Percentiles rank a stretch among this genome's conserved stretches.
phyloP scores from a whole-genome alignment of 768 basidiomycete genomes.

The Pisolithus sp. region DNA sequence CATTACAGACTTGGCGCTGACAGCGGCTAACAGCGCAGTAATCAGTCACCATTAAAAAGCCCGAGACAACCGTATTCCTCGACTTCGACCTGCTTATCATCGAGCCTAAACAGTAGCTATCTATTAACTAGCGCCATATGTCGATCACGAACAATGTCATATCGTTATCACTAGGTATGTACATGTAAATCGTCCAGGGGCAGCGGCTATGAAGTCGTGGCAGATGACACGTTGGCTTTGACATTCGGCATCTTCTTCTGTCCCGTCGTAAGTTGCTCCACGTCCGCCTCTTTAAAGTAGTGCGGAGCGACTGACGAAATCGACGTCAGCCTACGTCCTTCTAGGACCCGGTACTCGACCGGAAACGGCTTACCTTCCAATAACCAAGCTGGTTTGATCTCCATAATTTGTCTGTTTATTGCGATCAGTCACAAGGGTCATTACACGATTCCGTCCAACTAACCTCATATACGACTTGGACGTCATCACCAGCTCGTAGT shows the following conservation, averaged over 20 bases:
- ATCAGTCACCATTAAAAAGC: no score
- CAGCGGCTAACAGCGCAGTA: no score
- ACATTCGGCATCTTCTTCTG: constrained; percentile 94
- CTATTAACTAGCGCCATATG: neutral
- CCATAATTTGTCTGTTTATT: constrained; percentile 79
- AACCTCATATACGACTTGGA: constrained; percentile 93
- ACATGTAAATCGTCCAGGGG: neutral
- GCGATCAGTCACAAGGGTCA: neutral
- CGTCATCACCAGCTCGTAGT: constrained; percentile 97
- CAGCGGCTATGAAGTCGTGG: constrained; percentile 4
- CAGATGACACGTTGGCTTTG: constrained; percentile 47
- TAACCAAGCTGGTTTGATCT: constrained; percentile 93
- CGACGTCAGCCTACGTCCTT: constrained; percentile 2
- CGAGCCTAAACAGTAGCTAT: no score
- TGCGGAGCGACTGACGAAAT: constrained; percentile 76
- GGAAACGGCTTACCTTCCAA: constrained; percentile 59
- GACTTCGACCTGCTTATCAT: no score
- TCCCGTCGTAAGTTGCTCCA: constrained; percentile 71
- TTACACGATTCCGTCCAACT: constrained; percentile 10
- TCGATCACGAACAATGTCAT: neutral
- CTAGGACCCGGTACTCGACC: neutral
- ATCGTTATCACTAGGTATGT: neutral
- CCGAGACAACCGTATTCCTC: no score
- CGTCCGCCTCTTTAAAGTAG: constrained; percentile 84
- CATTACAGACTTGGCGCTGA: no score